Evolutionary conservation across 1,284 basidiomycete genomes (phyloP), one percentile per base, ranked within the genome.

Genomic region (Cutaneotrichosporon sp.): DNA sequence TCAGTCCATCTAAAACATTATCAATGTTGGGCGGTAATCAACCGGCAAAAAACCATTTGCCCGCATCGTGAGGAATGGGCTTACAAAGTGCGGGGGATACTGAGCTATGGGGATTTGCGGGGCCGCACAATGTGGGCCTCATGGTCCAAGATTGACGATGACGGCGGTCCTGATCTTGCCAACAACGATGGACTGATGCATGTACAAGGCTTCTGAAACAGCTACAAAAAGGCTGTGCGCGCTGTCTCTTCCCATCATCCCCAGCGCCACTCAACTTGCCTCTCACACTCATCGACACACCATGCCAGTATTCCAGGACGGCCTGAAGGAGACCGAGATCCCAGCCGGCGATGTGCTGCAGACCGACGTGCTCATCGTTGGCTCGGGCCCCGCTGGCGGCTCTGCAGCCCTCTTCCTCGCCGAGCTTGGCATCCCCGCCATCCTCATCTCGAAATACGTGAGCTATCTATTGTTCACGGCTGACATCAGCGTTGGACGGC

Each of bases 221-320:
- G 26, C 38, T 40, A 40, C 38, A 40, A 40, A 16, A 40, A 40
- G 38, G 38, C 38, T 11, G 10, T 11, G 6, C 38, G 11, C 1
- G 38, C 38, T 40, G 9, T 13, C n/a, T 49, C 47, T 49, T 6
- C n/a, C 2, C n/a, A 26, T 9, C 22, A 49, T 26, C 9, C 47
- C 22, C 26, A 53, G 4, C 26, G 30, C 18, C 55, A 40, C 16
- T 40, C 18, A 1, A 47, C 40, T 40, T 47, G 26, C 18, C 52
- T 53, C 2, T 5, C 21, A 36, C 18, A 10, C 30, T n/a, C 36
- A 46, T 16, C 52, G 21, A 40, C 38, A 40, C 38, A 56, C 22
- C 11, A 65, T 65, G 64, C 57, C 60, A 30, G 65, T 59, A 5
- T 66, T 66, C 62, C 61, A 63, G 50, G 65, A 66, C 61, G 65